Percentiles rank a stretch among this genome's conserved stretches.
These are phyloP conservation scores for Globisporangium paddicum DNA, from an alignment of 352 stramenopile genomes.

Conservation along the genomic window DNA sequence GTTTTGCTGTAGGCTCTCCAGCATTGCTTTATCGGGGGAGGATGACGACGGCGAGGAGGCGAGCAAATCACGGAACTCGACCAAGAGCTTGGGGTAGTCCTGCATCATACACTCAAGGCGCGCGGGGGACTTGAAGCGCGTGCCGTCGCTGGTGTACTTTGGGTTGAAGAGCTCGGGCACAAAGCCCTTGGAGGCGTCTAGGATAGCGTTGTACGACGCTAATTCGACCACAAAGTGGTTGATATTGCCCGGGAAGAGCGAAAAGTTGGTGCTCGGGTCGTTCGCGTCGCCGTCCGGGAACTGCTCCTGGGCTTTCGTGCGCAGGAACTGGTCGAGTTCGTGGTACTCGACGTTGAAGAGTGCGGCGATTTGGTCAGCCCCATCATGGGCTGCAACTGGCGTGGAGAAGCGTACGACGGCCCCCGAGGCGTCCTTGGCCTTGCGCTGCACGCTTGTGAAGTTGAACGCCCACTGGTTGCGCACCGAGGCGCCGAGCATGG, in stretches of 20 bases:
- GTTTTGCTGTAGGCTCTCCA: conserved; percentile 5
- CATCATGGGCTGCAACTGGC: conserved; percentile 1
- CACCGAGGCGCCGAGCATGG: conserved; percentile 86
- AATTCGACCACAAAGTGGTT: conserved; percentile 62
- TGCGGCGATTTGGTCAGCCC: conserved; percentile 8
- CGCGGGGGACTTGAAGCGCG: conserved; percentile 55
- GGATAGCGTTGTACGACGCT: conserved; percentile 40
- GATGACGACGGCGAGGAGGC: background rate
- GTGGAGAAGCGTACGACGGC: conserved; percentile 53
- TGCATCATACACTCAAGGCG: conserved; percentile 82
- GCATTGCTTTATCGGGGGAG: background rate
- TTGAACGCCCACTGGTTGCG: conserved; percentile 89
- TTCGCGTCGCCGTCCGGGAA: conserved; percentile 64
- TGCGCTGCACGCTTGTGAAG: conserved; percentile 91
- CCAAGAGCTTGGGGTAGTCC: conserved; percentile 62
- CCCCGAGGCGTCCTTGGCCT: conserved; percentile 90
- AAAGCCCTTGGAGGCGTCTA: conserved; percentile 41
- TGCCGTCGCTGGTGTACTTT: conserved; percentile 33
- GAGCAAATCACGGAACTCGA: conserved; percentile 20
- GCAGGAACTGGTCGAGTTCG: conserved; percentile 65
- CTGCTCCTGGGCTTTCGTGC: conserved; percentile 26
- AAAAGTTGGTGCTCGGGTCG: conserved; percentile 45
- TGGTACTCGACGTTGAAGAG: conserved; percentile 79
- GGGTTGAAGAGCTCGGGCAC: conserved; percentile 75
- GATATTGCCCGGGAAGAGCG: conserved; percentile 69